phyloP scores from a whole-genome alignment of 106 monocot genomes.

The Dioscorea alata region DNA sequence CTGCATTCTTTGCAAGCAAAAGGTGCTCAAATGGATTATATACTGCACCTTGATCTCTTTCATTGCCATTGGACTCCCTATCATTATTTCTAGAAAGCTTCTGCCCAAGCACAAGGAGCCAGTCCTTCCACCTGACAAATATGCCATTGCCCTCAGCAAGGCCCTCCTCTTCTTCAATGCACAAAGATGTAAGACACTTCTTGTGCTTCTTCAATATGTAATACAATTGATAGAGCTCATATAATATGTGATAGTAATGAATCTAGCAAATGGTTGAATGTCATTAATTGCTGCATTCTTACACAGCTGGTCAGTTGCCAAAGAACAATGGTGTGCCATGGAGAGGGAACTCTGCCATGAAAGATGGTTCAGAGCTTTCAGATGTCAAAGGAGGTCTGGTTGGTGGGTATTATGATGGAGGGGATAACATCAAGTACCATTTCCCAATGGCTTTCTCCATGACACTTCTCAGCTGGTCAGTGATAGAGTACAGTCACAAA shows the following conservation, averaged over 20 bases:
- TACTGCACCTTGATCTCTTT: background rate
- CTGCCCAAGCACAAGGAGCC: slow-evolving; percentile 3
- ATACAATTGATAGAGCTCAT: too few species aligned
- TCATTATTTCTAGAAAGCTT: background rate
- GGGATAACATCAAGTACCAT: slow-evolving; percentile 59
- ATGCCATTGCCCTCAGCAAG: slow-evolving; percentile 1
- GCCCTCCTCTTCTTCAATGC: slow-evolving; percentile 11
- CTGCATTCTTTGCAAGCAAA: slow-evolving; percentile 2
- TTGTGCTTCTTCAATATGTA: too few species aligned
- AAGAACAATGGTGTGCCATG: slow-evolving; percentile 28
- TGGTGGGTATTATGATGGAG: slow-evolving; percentile 53
- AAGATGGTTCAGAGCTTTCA: slow-evolving; percentile 15
- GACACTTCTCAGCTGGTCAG: slow-evolving; percentile 41
- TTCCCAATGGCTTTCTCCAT: slow-evolving; percentile 49
- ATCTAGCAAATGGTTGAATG: too few species aligned
- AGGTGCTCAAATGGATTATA: background rate
- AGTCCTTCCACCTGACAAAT: slow-evolving; percentile 2
- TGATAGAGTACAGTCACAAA: slow-evolving; percentile 42
- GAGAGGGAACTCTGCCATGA: slow-evolving; percentile 25
- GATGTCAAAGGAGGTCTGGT: slow-evolving; percentile 27
- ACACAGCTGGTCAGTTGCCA: slow-evolving; percentile 23
- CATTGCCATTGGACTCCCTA: background rate
- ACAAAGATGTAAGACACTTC: slow-evolving; percentile 2
- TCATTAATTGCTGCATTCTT: background rate
- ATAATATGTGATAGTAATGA: too few species aligned